Percentiles rank a stretch among this genome's conserved stretches.
These are phyloP conservation scores for Raphidocelis subcapitata DNA, from an alignment of 139 green algal genomes.

Conservation along the genomic window DNA sequence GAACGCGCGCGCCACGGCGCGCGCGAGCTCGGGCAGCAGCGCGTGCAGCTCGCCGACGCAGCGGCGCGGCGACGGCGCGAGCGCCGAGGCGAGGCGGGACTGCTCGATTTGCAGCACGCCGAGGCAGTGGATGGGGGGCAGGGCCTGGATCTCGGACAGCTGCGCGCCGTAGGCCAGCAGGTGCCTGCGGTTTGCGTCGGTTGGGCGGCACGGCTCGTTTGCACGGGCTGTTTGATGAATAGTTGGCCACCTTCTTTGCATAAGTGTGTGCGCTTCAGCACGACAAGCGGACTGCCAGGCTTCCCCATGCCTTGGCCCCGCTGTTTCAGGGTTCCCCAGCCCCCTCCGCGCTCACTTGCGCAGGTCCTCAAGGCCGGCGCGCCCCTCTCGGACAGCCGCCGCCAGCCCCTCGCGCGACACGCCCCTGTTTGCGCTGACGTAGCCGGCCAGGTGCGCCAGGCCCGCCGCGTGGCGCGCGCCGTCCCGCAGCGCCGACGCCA, in stretches of 20 bases:
- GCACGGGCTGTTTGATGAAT: no score
- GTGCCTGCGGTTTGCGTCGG: slow-evolving; percentile 31
- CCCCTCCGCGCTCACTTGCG: slow-evolving; percentile 15
- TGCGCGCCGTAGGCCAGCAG: slow-evolving; percentile 26
- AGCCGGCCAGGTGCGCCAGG: background rate
- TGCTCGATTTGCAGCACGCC: slow-evolving; percentile 47
- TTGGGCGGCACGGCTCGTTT: slow-evolving; percentile 13
- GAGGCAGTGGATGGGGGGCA: slow-evolving; percentile 28
- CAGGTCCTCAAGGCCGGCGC: background rate
- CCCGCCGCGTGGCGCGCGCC: slow-evolving; percentile 6
- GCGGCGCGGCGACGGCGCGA: slow-evolving; percentile 43
- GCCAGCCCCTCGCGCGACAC: background rate
- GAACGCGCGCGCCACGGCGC: slow-evolving; percentile 50
- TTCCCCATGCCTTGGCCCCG: no score
- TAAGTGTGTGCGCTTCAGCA: no score
- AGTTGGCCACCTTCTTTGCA: no score
- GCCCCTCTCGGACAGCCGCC: background rate
- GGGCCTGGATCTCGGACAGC: slow-evolving; percentile 26
- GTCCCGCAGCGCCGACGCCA: background rate
- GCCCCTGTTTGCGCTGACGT: slow-evolving; percentile 7
- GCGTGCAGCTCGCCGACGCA: slow-evolving; percentile 43
- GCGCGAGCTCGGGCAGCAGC: slow-evolving; percentile 53
- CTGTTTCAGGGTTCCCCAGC: no score
- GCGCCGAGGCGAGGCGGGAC: slow-evolving; percentile 31
- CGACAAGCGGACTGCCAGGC: no score